Percentiles rank a stretch among this genome's conserved stretches.
Evolutionary conservation across 2,329 filamentous ascomycete species (phyloP).

Genomic region (Rhytidhysteron rufulum): DNA sequence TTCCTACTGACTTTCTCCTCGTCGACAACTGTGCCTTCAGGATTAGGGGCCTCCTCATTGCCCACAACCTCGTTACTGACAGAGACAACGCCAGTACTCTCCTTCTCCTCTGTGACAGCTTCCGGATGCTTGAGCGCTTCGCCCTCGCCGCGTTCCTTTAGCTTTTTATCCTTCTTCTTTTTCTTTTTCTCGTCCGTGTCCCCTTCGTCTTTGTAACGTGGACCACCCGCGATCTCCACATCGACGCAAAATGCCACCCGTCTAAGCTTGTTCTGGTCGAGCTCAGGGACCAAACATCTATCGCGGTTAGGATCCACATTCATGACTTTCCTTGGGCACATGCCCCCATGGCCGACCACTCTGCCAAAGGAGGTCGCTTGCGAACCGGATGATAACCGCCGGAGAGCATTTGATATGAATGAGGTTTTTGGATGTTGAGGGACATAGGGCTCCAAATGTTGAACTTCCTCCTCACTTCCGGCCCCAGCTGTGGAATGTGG

Average conservation of each 20-base stretch:
- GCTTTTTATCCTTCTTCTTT: slow-evolving; percentile 52
- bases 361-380: slow-evolving; percentile 46
- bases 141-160: slow-evolving; percentile 68
- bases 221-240: slow-evolving; percentile 89
- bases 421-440: slow-evolving; percentile 73
- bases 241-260: slow-evolving; percentile 95
- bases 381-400: slow-evolving; percentile 67
- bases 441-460: slow-evolving; percentile 56
- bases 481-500: slow-evolving; percentile 27
- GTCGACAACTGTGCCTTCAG: slow-evolving; percentile 30
- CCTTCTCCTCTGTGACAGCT: slow-evolving; percentile 52
- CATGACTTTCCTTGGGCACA: slow-evolving; percentile 76
- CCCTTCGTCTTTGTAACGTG: slow-evolving; percentile 65
- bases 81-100: slow-evolving; percentile 43
- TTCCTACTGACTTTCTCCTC: slow-evolving; percentile 57
- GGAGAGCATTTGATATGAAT: slow-evolving; percentile 76
- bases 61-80: slow-evolving; percentile 36
- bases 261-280: slow-evolving; percentile 76
- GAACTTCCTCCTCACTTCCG: slow-evolving; percentile 25
- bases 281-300: slow-evolving; percentile 72
- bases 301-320: slow-evolving; percentile 81
- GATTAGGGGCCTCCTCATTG: slow-evolving; percentile 40
- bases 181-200: slow-evolving; percentile 47
- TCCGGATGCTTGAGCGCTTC: slow-evolving; percentile 68
- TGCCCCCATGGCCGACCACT: slow-evolving; percentile 57